Percentiles rank a stretch among this genome's conserved stretches.
phyloP scores from a whole-genome alignment of 2,329 filamentous ascomycete genomes.

The Aspergillus terreus region DNA sequence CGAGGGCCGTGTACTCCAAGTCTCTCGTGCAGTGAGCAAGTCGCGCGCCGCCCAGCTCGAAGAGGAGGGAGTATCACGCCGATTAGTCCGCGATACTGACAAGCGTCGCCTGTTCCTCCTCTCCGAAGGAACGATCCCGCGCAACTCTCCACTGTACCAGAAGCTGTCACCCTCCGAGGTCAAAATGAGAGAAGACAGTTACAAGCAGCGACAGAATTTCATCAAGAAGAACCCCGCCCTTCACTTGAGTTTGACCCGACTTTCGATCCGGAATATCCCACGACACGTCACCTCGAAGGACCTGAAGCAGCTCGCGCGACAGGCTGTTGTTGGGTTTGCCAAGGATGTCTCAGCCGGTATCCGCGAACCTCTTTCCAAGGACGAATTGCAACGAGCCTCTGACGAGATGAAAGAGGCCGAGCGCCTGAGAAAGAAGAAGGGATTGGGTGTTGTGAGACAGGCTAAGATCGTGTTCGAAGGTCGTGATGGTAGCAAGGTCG shows the following conservation, averaged over 20 bases:
- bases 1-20: conserved; percentile 79
- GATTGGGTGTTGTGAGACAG: conserved; percentile 84
- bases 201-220: conserved; percentile 80
- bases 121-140: conserved; percentile 75
- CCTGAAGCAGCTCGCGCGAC: conserved; percentile 82
- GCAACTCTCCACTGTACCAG: conserved; percentile 72
- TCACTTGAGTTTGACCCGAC: conserved; percentile 81
- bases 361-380: conserved; percentile 77
- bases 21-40: conserved; percentile 81
- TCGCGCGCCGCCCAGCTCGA: conserved; percentile 73
- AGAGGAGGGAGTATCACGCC: conserved; percentile 60
- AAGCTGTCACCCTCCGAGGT: conserved; percentile 74
- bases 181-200: conserved; percentile 82
- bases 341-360: conserved; percentile 77
- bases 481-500: conserved; percentile 76
- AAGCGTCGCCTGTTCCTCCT: conserved; percentile 87
- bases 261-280: conserved; percentile 89
- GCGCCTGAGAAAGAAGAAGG: conserved; percentile 71
- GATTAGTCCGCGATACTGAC: conserved; percentile 72
- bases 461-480: conserved; percentile 94
- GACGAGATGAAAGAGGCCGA: conserved; percentile 79
- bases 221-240: conserved; percentile 88
- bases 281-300: conserved; percentile 78
- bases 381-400: conserved; percentile 77
- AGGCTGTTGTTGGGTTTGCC: conserved; percentile 92